Conservation (phyloP, 1,284 basidiomycete species). For the Irpex rosettiformis region DNA sequence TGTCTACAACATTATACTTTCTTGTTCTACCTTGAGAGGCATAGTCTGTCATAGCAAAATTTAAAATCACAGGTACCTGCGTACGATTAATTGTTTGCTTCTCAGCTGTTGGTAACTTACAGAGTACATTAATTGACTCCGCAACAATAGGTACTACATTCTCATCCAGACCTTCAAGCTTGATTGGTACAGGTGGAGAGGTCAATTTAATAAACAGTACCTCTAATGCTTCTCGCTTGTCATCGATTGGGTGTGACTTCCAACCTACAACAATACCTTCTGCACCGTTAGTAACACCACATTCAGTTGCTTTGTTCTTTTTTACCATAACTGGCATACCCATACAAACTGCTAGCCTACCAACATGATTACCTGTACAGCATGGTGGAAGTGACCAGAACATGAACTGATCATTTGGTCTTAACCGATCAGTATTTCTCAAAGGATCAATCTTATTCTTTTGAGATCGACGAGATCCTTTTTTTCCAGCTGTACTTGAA, state of each 20-base stretch:
- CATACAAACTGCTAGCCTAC: slow-evolving; percentile 31
- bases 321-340: slow-evolving; percentile 39
- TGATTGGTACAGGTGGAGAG: no score
- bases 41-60: slow-evolving; percentile 21
- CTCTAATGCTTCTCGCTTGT: slow-evolving; percentile 23
- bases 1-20: slow-evolving; percentile 10
- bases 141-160: slow-evolving; percentile 36
- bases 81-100: slow-evolving; percentile 6
- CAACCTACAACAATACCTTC: slow-evolving; percentile 33
- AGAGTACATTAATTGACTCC: slow-evolving; percentile 10
- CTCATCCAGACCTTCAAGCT: slow-evolving; percentile 29
- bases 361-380: slow-evolving; percentile 23
- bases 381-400: slow-evolving; percentile 27
- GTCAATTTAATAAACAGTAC: slow-evolving; percentile 36
- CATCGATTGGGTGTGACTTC: slow-evolving; percentile 16
- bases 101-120: slow-evolving; percentile 25
- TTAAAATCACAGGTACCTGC: slow-evolving; percentile 16
- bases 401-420: slow-evolving; percentile 18
- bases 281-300: slow-evolving; percentile 38
- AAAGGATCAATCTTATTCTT: background rate
- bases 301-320: slow-evolving; percentile 33
- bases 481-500: background rate
- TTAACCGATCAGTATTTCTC: slow-evolving; percentile 7
- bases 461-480: background rate
- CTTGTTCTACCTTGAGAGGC: slow-evolving; percentile 17